Evolutionary conservation across 345 rosid species (phyloP).

Genomic region (Ceriops tagal): DNA sequence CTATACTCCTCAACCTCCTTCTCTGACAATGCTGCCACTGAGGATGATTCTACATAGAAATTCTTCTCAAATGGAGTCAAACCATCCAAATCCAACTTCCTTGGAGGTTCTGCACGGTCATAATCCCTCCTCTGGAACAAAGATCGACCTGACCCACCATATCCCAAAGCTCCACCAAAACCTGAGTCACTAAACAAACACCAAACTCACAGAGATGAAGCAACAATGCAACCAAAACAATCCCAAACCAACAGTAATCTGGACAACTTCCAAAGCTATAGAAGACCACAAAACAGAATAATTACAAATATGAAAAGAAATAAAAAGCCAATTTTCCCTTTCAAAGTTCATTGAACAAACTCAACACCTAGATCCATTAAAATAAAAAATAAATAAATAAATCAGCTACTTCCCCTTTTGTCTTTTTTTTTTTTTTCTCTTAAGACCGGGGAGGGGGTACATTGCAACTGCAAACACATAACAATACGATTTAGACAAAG

Average conservation of each 20-base stretch:
- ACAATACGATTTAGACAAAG: too few relatives aligned
- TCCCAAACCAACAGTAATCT: not conserved
- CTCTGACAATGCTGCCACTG: conserved; percentile 83
- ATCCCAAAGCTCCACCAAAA: conserved; percentile 75
- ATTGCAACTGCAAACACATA: too few relatives aligned
- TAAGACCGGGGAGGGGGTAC: too few relatives aligned
- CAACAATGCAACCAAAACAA: conserved; percentile 17
- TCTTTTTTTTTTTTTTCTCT: too few relatives aligned
- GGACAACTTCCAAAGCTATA: not conserved
- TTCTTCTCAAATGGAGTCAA: conserved; percentile 92
- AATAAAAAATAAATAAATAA: too few relatives aligned
- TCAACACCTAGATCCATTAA: too few relatives aligned
- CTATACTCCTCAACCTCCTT: conserved; percentile 82
- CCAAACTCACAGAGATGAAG: conserved; percentile 19
- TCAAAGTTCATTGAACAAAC: too few relatives aligned
- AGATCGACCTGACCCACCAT: conserved; percentile 49
- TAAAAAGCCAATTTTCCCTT: too few relatives aligned
- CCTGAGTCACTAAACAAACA: conserved; percentile 72
- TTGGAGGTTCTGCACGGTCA: conserved; percentile 47
- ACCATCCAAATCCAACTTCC: conserved; percentile 87
- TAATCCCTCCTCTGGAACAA: conserved; percentile 56
- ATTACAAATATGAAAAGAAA: too few relatives aligned
- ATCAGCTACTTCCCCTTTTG: too few relatives aligned
- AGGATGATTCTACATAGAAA: conserved; percentile 73
- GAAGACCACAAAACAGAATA: not conserved